phyloP scores from a whole-genome alignment of 805 yeast species.

The Metschnikowia similis region DNA sequence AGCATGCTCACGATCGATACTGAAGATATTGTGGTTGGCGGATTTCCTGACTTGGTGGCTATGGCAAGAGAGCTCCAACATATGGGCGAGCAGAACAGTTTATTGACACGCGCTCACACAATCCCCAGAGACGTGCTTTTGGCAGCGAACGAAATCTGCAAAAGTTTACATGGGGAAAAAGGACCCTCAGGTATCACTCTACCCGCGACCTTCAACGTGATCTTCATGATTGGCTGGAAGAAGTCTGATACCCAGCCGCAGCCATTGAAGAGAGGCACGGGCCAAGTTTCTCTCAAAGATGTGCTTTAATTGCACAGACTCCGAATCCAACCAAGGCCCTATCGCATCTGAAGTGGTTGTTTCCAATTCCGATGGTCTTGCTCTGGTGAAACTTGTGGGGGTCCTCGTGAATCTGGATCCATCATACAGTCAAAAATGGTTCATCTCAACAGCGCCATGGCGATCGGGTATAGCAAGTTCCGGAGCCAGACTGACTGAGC shows the following conservation, averaged over 20 bases:
- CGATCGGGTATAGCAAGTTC: too few relatives aligned
- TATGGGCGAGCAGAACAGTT: slow-evolving; percentile 84
- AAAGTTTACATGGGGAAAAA: slow-evolving; percentile 61
- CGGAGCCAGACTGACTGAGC: too few relatives aligned
- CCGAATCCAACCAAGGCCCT: too few relatives aligned
- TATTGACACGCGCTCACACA: slow-evolving; percentile 41
- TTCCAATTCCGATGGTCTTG: too few relatives aligned
- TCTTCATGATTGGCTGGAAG: slow-evolving; percentile 89
- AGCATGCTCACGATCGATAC: slow-evolving; percentile 78
- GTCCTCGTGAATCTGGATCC: too few relatives aligned
- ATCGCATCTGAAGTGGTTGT: too few relatives aligned
- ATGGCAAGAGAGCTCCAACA: slow-evolving; percentile 66
- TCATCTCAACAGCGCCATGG: too few relatives aligned
- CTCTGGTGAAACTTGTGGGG: too few relatives aligned
- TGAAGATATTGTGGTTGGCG: slow-evolving; percentile 73
- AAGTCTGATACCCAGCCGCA: slow-evolving; percentile 64
- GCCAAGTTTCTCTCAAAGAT: slow-evolving; percentile 64
- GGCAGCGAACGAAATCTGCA: slow-evolving; percentile 76
- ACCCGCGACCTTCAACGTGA: slow-evolving; percentile 78
- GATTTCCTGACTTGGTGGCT: slow-evolving; percentile 66
- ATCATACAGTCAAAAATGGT: too few relatives aligned
- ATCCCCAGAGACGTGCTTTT: slow-evolving; percentile 56
- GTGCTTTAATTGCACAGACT: slow-evolving; percentile 29
- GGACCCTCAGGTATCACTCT: slow-evolving; percentile 47
- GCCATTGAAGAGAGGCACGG: slow-evolving; percentile 72